Conservation (phyloP, 2,329 filamentous ascomycete genomes). For the Hirsutella minnesotensis region DNA sequence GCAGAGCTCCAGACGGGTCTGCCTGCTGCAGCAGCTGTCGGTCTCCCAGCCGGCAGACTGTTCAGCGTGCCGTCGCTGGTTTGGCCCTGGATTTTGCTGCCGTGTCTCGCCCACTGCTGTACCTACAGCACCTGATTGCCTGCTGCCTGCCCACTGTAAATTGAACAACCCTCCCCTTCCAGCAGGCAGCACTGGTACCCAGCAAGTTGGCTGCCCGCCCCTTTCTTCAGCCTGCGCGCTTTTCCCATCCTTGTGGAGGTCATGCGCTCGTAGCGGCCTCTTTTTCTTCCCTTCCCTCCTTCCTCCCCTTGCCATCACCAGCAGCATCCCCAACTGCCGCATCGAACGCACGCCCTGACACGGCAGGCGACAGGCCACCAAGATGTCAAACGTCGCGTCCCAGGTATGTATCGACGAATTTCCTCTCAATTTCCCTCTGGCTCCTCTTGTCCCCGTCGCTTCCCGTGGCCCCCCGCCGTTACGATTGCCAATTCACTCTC, state of each 20-base stretch:
- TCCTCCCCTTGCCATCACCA: constrained; percentile 17
- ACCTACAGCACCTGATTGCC: too few species aligned
- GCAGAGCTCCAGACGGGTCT: too few species aligned
- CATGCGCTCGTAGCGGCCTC: constrained; percentile 24
- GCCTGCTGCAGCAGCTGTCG: too few species aligned
- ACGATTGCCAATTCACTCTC: neutral
- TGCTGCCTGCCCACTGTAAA: too few species aligned
- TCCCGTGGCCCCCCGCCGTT: neutral
- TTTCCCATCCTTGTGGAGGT: constrained; percentile 17
- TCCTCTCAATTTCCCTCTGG: neutral
- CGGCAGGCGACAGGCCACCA: constrained; percentile 39
- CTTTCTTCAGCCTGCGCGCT: constrained; percentile 5
- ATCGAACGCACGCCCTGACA: constrained; percentile 20
- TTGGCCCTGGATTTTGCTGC: too few species aligned
- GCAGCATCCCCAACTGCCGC: constrained; percentile 20
- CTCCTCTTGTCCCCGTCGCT: neutral
- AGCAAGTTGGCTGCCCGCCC: constrained; percentile 4
- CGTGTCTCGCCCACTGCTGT: too few species aligned
- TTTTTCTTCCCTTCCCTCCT: neutral
- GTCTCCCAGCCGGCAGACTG: too few species aligned
- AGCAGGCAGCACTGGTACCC: too few species aligned
- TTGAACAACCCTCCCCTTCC: too few species aligned
- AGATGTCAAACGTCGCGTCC: constrained; percentile 47
- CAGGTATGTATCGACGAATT: constrained; percentile 32
- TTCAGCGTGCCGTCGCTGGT: too few species aligned